Evolutionary conservation across 768 basidiomycete genomes (phyloP), one percentile per base, ranked within the genome.

Genomic region (Tremella mesenterica): DNA sequence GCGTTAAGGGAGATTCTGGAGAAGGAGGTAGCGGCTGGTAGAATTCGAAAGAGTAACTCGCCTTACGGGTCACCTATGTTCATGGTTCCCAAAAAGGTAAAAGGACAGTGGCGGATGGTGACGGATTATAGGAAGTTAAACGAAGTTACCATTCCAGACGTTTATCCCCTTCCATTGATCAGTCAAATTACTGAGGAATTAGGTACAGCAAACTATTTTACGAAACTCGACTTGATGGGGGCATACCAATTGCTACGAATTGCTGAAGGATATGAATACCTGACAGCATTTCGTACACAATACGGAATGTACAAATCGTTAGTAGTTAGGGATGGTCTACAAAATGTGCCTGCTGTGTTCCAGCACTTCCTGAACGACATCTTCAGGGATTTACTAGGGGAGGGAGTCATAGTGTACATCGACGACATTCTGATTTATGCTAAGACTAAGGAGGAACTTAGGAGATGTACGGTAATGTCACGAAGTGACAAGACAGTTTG

Each of bases 211-310:
- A 23, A 51, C 50, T 41, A 54, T 58, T 25, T 48, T 58, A 36
- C 27, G 36, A 67, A 69, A 39, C 31, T 66, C 29, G 64, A 67
- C 45, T 50, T 65, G 16, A 23, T 48, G 14, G 47, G 50, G 30
- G 61, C 62, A 2, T 69, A 58, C 48, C 58, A 66, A 53, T 58
- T 60, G 7, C 46, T 70, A 6, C 28, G 60, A 6, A 65, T 72
- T 21, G 51, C 25, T 2, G 44, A 56, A 25, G 72, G 60, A 0
- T 53, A 73, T 39, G 59, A 70, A 44, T 70, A 64, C 68, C 74
- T 75, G 21, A 75, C 67, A 0, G 73, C 72, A 0, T 76, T 76
- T 38, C 36, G 43, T 2, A 74, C 66, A 1, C 62, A 61, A 20
- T 54, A 29, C n/a, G 61, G 66, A 0, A 58, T 52, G 44, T 64